Base-by-base conservation (phyloP, 306 rosid species). In the Lupinus albus region DNA sequence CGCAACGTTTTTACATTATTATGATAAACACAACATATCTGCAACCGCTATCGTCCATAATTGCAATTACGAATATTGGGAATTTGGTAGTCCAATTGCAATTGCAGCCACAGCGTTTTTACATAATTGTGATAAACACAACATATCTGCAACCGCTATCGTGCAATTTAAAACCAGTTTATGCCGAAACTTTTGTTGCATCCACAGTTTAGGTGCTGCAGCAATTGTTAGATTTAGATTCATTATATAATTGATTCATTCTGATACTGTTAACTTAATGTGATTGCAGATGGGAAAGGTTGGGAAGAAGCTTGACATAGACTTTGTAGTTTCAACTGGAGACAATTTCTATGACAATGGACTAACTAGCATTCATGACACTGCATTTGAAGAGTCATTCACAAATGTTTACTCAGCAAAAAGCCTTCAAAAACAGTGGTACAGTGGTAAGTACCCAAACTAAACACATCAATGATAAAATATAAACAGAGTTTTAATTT, bases 281-380 rank as follows among this genome's bases (percentile, higher is more conserved):
- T 73, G 64, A 18, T 68, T 50, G 18, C 61, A 83, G 85, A 81
- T 84, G 88, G 88, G 88, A 12, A 57, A 45, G 68, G 52, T 75
- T 47, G 88, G 78, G 64, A 71, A 81, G 82, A 78, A 81, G 73
- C 85, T 81, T 38, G 78, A 78, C 61, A 78, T 84, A 6, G 80
- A 84, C 56, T 84, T 84, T 42, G 85, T 84, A 44, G 28, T 84
- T 39, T 84, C 88, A 0, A 81, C 88, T 1, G 85, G 88, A 41
- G 88, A 84, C 72, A 84, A 84, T 70, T 84, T 84, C 68, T 84
- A 84, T 61, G 88, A 84, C 45, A 18, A 84, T 68, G 88, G 88
- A n/a, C 60, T 84, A 7, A 75, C 64, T 35, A 9, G 32, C 42
- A 68, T 58, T 0, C 70, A 64, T 16, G 88, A 84, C 20, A 11